Evolutionary conservation across 345 rosid species (phyloP).

Genomic region (rapeseed (Brassica napus)): Da-Ae NC_063444.1:11881001-11881500

Average conservation of each 20-base stretch:
- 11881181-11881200: background rate
- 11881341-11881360: background rate
- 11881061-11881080: background rate
- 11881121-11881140: background rate
- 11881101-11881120: background rate
- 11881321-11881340: background rate
- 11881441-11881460: background rate
- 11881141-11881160: background rate
- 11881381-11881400: too few species aligned
- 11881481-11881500: background rate
- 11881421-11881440: background rate
- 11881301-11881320: background rate
- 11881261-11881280: background rate
- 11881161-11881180: background rate
- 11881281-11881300: background rate
- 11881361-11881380: background rate
- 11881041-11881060: background rate
- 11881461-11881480: background rate
- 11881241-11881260: background rate
- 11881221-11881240: background rate
- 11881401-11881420: background rate
- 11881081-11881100: background rate
- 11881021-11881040: background rate
- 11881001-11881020: background rate
- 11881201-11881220: background rate